phyloP scores from a whole-genome alignment of 495 filamentous ascomycete species.

The Penicillium samsonianum region DNA sequence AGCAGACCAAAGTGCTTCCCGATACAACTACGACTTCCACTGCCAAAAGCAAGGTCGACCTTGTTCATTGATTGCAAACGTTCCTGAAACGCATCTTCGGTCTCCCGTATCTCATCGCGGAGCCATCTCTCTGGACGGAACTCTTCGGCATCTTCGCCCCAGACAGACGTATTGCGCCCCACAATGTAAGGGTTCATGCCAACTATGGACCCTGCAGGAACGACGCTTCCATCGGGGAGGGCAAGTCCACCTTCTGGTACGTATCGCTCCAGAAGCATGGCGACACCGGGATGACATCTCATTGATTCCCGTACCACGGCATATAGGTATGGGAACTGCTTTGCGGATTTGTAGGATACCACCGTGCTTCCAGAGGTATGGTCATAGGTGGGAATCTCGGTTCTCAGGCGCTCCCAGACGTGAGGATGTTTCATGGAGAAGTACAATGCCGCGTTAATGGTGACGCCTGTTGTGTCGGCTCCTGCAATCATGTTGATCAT shows the following conservation, averaged over 20 bases:
- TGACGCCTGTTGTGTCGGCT: conserved; percentile 41
- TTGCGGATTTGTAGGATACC: conserved; percentile 46
- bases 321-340: conserved; percentile 55
- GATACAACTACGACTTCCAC: conserved; percentile 55
- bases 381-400: conserved; percentile 24
- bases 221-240: conserved; percentile 49
- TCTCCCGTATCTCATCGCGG: conserved; percentile 44
- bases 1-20: conserved; percentile 56
- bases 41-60: conserved; percentile 50
- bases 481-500: conserved; percentile 47
- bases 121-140: conserved; percentile 70
- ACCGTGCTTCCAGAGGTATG: conserved; percentile 6
- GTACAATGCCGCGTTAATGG: conserved; percentile 44
- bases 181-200: conserved; percentile 58
- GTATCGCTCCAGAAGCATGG: conserved; percentile 52
- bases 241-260: conserved; percentile 55
- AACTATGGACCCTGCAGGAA: conserved; percentile 48
- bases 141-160: conserved; percentile 61
- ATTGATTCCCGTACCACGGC: conserved; percentile 64
- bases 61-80: conserved; percentile 38
- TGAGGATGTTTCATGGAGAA: conserved; percentile 37
- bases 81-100: conserved; percentile 49
- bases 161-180: conserved; percentile 54
- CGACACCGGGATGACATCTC: conserved; percentile 57
- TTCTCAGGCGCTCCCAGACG: conserved; percentile 34